phyloP scores from a whole-genome alignment of 2,329 filamentous ascomycete species.

The Paraconiothyrium sp. region DNA sequence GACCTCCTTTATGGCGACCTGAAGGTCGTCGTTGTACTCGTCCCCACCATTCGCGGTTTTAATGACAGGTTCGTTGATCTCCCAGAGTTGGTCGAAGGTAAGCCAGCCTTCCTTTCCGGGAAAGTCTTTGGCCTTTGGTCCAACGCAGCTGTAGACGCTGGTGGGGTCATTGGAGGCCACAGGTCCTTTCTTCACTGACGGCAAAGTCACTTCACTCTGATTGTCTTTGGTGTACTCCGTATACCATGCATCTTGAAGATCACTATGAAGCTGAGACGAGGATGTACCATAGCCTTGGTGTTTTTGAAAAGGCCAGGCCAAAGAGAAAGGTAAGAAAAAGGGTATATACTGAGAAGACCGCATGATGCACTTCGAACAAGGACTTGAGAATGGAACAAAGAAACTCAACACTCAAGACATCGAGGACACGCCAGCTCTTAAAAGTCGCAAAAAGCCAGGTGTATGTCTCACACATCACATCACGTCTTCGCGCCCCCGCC shows the following conservation, averaged over 20 bases:
- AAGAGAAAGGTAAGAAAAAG: constrained; percentile 9
- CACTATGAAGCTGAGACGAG: constrained; percentile 1
- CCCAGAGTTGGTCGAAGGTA: constrained; percentile 25
- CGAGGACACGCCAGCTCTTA: neutral
- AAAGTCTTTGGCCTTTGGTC: constrained; percentile 19
- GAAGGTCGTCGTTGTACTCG: constrained; percentile 17
- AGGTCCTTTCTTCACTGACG: neutral
- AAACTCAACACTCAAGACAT: neutral
- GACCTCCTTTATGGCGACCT: constrained; percentile 23
- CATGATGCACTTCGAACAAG: constrained; percentile 1
- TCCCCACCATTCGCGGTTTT: constrained; percentile 10
- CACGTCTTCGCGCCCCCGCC: neutral
- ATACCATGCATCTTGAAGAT: constrained; percentile 17
- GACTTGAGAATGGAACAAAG: neutral
- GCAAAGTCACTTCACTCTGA: neutral
- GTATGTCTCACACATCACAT: constrained; percentile 10
- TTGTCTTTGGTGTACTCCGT: constrained; percentile 4
- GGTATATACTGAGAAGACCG: constrained; percentile 10
- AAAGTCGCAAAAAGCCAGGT: constrained; percentile 4
- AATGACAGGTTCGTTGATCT: constrained; percentile 25
- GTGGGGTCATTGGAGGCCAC: constrained; percentile 9
- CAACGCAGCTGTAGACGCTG: constrained; percentile 20
- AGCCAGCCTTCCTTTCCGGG: constrained; percentile 22
- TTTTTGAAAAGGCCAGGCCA: neutral
- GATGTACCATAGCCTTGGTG: constrained; percentile 8